Percentiles rank a stretch among this genome's conserved stretches.
Conservation (phyloP, 2,329 filamentous ascomycete species). For the Sporothrix pallida region DNA sequence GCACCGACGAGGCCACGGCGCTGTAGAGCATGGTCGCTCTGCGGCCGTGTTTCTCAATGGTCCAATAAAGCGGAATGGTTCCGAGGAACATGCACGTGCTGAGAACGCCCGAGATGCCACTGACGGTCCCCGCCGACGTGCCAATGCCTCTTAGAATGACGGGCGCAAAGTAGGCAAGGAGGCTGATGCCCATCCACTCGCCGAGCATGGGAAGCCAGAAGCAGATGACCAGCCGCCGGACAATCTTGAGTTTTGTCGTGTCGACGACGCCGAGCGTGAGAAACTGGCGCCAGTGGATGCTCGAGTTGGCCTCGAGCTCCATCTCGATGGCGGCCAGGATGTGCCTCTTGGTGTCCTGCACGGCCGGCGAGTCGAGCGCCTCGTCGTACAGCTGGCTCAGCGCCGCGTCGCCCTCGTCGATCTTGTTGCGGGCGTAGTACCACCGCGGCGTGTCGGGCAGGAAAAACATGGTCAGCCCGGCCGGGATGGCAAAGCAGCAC, state of each 20-base stretch:
- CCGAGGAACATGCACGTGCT: too few relatives aligned
- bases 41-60: slow-evolving; percentile 3
- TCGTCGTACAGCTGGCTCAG: not conserved
- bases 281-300: slow-evolving; percentile 23
- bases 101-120: not conserved
- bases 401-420: slow-evolving; percentile 23
- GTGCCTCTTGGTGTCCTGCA: not conserved
- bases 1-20: not conserved
- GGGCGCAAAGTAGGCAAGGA: too few relatives aligned
- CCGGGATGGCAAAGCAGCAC: slow-evolving; percentile 31
- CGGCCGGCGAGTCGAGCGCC: not conserved
- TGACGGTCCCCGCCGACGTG: too few relatives aligned
- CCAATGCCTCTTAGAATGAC: too few relatives aligned
- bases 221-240: not conserved
- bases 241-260: not conserved
- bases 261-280: not conserved
- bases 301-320: slow-evolving; percentile 23
- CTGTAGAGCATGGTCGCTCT: not conserved
- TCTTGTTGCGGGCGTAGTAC: slow-evolving; percentile 28
- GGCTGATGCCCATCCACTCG: slow-evolving; percentile 23
- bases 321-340: slow-evolving; percentile 23
- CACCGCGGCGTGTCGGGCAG: slow-evolving; percentile 37
- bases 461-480: slow-evolving; percentile 36
- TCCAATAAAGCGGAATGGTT: not conserved
- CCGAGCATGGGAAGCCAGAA: slow-evolving; percentile 23